phyloP scores from a whole-genome alignment of 768 basidiomycete species.

The Hemileccinum impolitum region DNA sequence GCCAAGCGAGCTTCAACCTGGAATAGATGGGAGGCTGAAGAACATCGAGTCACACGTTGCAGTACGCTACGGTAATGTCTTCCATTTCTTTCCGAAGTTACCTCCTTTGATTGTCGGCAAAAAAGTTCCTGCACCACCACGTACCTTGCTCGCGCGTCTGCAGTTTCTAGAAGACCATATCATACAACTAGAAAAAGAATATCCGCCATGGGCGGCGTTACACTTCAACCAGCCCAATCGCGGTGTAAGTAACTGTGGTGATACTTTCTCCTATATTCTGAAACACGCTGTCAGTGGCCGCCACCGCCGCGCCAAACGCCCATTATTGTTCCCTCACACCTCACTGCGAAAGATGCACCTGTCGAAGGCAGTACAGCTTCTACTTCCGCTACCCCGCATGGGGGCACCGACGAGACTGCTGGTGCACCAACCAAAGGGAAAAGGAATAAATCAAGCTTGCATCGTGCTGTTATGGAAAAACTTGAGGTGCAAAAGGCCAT shows the following conservation, averaged over 20 bases:
- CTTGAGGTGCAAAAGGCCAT: slow-evolving; percentile 73
- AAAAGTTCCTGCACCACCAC: slow-evolving; percentile 69
- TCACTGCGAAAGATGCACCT: slow-evolving; percentile 37
- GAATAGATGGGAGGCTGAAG: slow-evolving; percentile 56
- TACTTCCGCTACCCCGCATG: slow-evolving; percentile 4
- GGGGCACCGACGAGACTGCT: slow-evolving; percentile 12
- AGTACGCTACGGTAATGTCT: slow-evolving; percentile 62
- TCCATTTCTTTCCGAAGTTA: not conserved
- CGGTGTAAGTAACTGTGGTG: slow-evolving; percentile 50
- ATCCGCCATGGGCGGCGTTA: slow-evolving; percentile 85
- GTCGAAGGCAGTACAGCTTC: slow-evolving; percentile 11
- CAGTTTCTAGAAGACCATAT: slow-evolving; percentile 77
- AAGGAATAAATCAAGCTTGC: slow-evolving; percentile 59
- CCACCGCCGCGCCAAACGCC: slow-evolving; percentile 77
- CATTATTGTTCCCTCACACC: slow-evolving; percentile 70
- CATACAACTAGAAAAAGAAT: slow-evolving; percentile 72
- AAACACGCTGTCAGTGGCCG: slow-evolving; percentile 58
- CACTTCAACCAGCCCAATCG: slow-evolving; percentile 84
- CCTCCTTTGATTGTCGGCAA: slow-evolving; percentile 7
- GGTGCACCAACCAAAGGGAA: slow-evolving; percentile 25
- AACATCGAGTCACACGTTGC: slow-evolving; percentile 73
- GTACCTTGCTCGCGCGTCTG: slow-evolving; percentile 59
- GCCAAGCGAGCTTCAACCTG: slow-evolving; percentile 51
- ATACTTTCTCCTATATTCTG: not conserved
- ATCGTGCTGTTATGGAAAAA: slow-evolving; percentile 70